phyloP scores from a whole-genome alignment of 2,329 filamentous ascomycete genomes.

The Arachnopeziza araneosa region DNA sequence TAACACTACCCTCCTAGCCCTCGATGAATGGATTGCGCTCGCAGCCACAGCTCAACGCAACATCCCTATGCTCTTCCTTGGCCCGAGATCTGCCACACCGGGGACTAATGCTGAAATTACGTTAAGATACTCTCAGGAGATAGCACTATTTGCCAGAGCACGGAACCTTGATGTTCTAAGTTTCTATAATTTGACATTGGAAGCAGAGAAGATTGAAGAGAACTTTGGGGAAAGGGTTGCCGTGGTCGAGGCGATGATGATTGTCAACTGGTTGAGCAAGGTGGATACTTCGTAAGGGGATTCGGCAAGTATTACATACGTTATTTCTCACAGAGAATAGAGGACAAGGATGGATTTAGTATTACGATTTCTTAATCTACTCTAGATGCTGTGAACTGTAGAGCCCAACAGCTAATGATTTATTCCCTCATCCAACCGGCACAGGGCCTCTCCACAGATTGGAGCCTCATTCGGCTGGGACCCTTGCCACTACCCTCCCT shows the following conservation, averaged over 20 bases:
- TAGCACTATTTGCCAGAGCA: constrained; percentile 28
- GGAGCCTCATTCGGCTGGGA: background rate
- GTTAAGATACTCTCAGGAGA: constrained; percentile 35
- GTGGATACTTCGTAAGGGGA: constrained; percentile 26
- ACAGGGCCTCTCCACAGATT: background rate
- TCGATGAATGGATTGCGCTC: constrained; percentile 36
- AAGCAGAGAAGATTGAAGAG: constrained; percentile 36
- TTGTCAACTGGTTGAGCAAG: constrained; percentile 33
- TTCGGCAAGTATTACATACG: background rate
- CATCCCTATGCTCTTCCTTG: constrained; percentile 38
- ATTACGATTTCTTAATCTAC: background rate
- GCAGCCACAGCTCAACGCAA: constrained; percentile 33
- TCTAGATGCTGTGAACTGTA: background rate
- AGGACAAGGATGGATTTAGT: background rate
- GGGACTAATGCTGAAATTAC: constrained; percentile 14
- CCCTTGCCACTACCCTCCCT: background rate
- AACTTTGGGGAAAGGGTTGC: constrained; percentile 36
- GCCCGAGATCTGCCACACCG: constrained; percentile 28
- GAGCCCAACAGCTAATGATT: background rate
- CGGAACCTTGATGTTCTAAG: constrained; percentile 36
- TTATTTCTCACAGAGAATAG: background rate
- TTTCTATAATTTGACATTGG: constrained; percentile 39
- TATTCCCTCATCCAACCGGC: background rate
- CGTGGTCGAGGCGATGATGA: constrained; percentile 36
- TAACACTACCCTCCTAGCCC: constrained; percentile 27